These are phyloP conservation scores for Kwoniella newhampshirensis DNA, from an alignment of 768 basidiomycete species.

Conservation along the genomic window DNA sequence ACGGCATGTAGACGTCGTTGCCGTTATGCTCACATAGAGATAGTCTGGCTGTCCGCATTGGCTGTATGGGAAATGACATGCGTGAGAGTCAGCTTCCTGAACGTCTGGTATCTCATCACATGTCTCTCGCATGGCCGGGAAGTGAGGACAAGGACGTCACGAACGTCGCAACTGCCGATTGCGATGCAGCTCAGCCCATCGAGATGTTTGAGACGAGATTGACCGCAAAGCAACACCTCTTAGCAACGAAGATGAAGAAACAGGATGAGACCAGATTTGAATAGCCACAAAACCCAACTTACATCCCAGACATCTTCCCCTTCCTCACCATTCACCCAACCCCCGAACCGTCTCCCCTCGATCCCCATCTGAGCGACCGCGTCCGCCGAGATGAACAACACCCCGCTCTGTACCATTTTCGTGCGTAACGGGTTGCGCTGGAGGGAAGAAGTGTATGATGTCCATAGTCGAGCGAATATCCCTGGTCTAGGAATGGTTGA, in stretches of 20 bases:
- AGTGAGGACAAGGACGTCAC: too few relatives aligned
- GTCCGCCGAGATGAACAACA: conserved; percentile 43
- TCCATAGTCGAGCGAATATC: conserved; percentile 30
- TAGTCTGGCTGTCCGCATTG: conserved; percentile 41
- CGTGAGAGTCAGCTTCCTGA: neutral
- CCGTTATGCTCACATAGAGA: conserved; percentile 36
- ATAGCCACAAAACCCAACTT: conserved; percentile 10
- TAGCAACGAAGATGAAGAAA: neutral
- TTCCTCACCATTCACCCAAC: conserved; percentile 9
- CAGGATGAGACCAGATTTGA: neutral
- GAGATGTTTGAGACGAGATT: neutral
- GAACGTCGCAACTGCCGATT: too few relatives aligned
- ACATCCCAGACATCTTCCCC: conserved; percentile 33
- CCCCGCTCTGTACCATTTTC: conserved; percentile 44
- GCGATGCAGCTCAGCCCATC: conserved; percentile 4
- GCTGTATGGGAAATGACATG: conserved; percentile 15
- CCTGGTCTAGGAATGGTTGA: too few relatives aligned
- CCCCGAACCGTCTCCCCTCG: conserved; percentile 35
- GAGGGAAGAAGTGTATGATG: conserved; percentile 24
- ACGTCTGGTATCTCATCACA: too few relatives aligned
- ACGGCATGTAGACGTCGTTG: too few relatives aligned
- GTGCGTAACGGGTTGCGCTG: conserved; percentile 40
- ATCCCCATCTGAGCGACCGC: conserved; percentile 47
- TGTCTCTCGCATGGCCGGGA: too few relatives aligned
- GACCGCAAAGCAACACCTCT: neutral